A percentile compares a stretch with the other conserved stretches of the same genome.
These are phyloP conservation scores for Speleostelium caveatum DNA, from an alignment of 78 protist genomes.

Conservation along the genomic window DNA sequence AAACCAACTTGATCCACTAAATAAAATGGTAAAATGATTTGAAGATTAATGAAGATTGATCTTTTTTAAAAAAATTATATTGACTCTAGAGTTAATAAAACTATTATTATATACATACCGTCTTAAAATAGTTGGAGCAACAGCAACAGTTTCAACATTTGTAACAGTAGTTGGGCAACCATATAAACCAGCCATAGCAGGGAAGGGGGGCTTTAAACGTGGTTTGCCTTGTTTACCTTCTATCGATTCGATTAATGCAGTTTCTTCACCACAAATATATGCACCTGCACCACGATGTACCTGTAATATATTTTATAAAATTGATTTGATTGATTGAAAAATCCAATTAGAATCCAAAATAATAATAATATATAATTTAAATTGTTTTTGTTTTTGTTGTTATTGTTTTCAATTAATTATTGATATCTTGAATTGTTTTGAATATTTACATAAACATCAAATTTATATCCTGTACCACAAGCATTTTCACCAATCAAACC, in stretches of 20 bases:
- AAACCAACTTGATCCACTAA: constrained; percentile 93
- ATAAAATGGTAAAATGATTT: neutral
- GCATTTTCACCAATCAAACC: constrained; percentile 98
- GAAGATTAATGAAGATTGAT: constrained; percentile 6
- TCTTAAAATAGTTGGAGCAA: constrained; percentile 97
- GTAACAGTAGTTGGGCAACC: constrained; percentile 99
- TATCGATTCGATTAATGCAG: constrained; percentile 97
- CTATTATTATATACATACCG: constrained; percentile 64
- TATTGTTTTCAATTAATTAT: no score
- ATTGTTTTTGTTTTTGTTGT: no score
- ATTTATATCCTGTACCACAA: constrained; percentile 94
- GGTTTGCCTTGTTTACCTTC: constrained; percentile 99
- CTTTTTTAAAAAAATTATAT: neutral
- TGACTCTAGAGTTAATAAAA: neutral
- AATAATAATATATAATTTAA: no score
- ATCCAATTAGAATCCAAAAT: no score
- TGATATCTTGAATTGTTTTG: no score
- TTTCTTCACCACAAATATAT: constrained; percentile 99
- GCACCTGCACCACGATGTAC: constrained; percentile 99
- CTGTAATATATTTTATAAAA: no score
- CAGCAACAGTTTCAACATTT: constrained; percentile 99
- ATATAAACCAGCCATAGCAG: constrained; percentile 98
- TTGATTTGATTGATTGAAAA: no score
- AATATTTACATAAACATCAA: constrained; percentile 96
- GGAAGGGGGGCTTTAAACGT: constrained; percentile 99